These are phyloP conservation scores for Tilletia setariae DNA, from an alignment of 1,284 basidiomycete species.

Conservation along the genomic window DNA sequence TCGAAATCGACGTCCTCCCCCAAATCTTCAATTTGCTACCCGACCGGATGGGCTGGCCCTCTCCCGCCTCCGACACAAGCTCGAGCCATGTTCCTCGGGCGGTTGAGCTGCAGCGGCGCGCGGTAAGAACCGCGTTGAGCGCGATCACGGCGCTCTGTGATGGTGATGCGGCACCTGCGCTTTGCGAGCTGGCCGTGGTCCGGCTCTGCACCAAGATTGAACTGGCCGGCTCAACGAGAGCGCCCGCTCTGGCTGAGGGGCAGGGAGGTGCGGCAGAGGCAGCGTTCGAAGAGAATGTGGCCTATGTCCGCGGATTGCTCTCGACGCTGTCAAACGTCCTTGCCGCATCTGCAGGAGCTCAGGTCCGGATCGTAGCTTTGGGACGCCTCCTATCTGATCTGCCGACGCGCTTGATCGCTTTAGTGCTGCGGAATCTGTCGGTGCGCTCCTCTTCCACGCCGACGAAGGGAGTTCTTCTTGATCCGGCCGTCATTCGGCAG, in stretches of 20 bases:
- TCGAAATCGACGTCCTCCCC: slow-evolving; percentile 60
- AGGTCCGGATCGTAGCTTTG: slow-evolving; percentile 2
- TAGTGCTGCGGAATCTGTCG: slow-evolving; percentile 24
- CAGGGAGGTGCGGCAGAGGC: slow-evolving; percentile 53
- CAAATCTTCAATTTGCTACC: slow-evolving; percentile 38
- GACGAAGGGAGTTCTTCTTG: slow-evolving; percentile 26
- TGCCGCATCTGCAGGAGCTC: neutral
- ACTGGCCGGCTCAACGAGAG: slow-evolving; percentile 61
- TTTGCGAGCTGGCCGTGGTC: slow-evolving; percentile 81
- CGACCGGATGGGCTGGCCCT: slow-evolving; percentile 26
- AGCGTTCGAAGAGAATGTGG: slow-evolving; percentile 33
- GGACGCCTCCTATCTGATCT: slow-evolving; percentile 17
- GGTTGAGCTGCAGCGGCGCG: slow-evolving; percentile 63
- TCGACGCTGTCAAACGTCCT: slow-evolving; percentile 40
- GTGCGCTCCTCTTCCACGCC: neutral
- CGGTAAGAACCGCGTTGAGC: slow-evolving; percentile 69
- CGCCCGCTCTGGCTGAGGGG: slow-evolving; percentile 42
- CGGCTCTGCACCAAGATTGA: slow-evolving; percentile 77
- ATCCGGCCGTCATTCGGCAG: slow-evolving; percentile 35
- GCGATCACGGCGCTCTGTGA: slow-evolving; percentile 71
- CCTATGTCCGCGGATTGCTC: slow-evolving; percentile 47
- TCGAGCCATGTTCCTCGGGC: slow-evolving; percentile 61
- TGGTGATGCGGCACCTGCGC: slow-evolving; percentile 61
- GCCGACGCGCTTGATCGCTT: slow-evolving; percentile 30
- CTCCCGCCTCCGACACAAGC: slow-evolving; percentile 41